Conservation (phyloP, 2,329 filamentous ascomycete genomes). For the Macrophomina phaseolina region DNA sequence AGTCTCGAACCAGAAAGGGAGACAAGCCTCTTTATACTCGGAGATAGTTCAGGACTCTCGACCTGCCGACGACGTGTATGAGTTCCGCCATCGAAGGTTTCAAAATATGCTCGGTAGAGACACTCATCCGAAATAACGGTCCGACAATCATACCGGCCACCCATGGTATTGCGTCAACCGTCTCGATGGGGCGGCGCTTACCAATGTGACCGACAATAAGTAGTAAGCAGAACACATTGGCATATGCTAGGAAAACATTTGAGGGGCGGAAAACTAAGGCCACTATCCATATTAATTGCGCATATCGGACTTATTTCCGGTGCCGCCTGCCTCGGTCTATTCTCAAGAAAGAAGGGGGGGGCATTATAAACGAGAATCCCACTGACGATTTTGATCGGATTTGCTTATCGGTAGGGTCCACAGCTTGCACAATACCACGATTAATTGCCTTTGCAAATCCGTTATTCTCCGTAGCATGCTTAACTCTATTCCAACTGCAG, state of each 20-base stretch:
- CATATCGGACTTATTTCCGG: neutral
- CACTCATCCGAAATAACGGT: neutral
- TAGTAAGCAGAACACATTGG: neutral
- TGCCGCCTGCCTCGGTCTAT: neutral
- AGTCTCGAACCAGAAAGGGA: neutral
- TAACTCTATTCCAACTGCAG: neutral
- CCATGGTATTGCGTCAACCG: neutral
- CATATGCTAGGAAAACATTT: neutral
- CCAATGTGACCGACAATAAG: neutral
- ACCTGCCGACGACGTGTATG: neutral
- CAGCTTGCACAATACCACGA: neutral
- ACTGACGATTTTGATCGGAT: neutral
- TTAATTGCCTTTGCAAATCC: neutral
- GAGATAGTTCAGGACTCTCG: neutral
- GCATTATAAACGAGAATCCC: neutral
- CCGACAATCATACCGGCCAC: neutral
- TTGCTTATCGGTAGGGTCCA: constrained; percentile 4
- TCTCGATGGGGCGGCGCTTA: neutral
- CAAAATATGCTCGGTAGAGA: neutral
- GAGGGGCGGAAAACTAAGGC: neutral
- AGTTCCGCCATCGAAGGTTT: neutral
- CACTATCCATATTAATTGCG: neutral
- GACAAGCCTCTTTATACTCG: neutral
- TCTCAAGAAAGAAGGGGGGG: neutral
- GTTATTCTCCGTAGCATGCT: constrained; percentile 1